Evolutionary conservation across 2,329 filamentous ascomycete genomes (phyloP), one percentile per base, ranked within the genome.

Genomic region (Fusarium goolgardi): DNA sequence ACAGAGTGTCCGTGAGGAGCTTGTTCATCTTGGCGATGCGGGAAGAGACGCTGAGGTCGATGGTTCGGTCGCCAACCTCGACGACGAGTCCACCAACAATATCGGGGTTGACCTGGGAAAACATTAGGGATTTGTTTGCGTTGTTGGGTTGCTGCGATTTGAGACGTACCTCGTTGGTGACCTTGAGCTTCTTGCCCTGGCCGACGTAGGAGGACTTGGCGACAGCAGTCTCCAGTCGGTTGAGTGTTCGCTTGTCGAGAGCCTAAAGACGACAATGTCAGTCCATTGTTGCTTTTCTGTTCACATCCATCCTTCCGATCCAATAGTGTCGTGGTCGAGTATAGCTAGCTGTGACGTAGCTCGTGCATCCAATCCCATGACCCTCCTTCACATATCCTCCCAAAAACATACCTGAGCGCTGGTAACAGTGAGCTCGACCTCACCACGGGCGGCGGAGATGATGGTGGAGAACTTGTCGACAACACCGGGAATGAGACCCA

Each of bases 11-110:
- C 75, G 88, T 94, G 79, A 99, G 91, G 81, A 97, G 90, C 91
- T 98, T 99, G 93, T 99, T 99, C 89, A 99, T 93, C 90, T 94
- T 97, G 81, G 92, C 88, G 82, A 99, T 91, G 88, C 95, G 96
- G 80, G 92, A 86, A 50, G 95, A 95, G 78, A 99, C 94, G 83
- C 91, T 96, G 75, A 97, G 91, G 84, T 99, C 96, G 79, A 99
- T 97, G 81, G 95, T 98, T 79, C 95, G 92, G 87, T 98, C 95
- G 77, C 94, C 95, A 74, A 98, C 91, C 85, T 98, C 95, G 78
- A 99, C 95, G 72, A 99, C 83, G 73, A 99, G 90, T 67, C 96
- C 96, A 73, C 96, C 96, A 72, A 96, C 83, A 78, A 99, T 95
- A 62, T 98, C 95, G 66, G 95, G 88, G 88, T 97, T 96, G 81